These are phyloP conservation scores for Gomphus bonarii DNA, from an alignment of 1,284 basidiomycete genomes.

Conservation along the genomic window DNA sequence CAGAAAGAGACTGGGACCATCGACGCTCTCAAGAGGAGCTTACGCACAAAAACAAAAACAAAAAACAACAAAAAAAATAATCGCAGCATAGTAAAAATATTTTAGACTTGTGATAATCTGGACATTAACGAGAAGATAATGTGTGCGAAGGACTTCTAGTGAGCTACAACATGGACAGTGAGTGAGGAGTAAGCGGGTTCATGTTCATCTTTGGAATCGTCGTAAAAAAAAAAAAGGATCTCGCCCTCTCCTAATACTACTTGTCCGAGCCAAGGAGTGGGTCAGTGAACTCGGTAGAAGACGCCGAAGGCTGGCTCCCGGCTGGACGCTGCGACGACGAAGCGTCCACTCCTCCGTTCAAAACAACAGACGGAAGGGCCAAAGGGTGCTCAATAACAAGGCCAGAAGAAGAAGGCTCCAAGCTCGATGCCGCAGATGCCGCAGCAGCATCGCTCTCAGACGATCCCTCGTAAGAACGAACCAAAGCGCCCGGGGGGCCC, in stretches of 20 bases:
- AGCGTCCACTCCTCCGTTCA: not conserved
- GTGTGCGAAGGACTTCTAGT: not conserved
- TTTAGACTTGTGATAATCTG: not conserved
- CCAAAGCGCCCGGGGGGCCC: not conserved
- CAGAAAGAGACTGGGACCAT: not conserved
- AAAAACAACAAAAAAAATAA: not conserved
- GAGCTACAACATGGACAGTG: slow-evolving; percentile 2
- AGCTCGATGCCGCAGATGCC: not conserved
- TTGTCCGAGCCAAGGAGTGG: not conserved
- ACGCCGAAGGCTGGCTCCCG: not conserved
- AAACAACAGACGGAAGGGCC: not conserved
- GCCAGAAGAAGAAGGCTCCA: not conserved
- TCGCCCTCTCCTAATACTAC: not conserved
- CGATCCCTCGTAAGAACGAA: not conserved
- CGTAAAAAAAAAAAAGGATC: not conserved
- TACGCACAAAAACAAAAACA: too few species aligned
- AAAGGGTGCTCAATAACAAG: not conserved
- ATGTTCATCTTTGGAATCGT: not conserved
- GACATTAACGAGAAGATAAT: not conserved
- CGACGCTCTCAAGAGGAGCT: not conserved
- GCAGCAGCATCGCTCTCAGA: not conserved
- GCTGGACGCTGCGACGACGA: not conserved
- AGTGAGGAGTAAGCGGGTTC: not conserved
- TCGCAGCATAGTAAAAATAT: not conserved
- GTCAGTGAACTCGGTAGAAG: not conserved